Conservation (phyloP, 768 basidiomycete species). For the Suillus placidus region DNA sequence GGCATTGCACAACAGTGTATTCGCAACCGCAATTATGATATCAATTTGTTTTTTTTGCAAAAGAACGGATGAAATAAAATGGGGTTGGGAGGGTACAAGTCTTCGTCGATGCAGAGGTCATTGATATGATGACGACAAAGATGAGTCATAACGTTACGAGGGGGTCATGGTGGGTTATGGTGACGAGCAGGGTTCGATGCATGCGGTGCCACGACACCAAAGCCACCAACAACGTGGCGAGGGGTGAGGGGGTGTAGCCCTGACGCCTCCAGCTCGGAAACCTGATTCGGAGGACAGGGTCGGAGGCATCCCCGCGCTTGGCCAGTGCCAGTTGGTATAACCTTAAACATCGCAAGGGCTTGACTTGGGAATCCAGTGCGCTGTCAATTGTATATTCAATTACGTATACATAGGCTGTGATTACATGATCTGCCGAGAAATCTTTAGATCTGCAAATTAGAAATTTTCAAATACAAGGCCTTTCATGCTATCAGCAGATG, state of each 20-base stretch:
- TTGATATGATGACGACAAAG: not conserved
- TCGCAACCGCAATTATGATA: not conserved
- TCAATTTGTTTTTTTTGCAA: not conserved
- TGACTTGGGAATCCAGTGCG: not conserved
- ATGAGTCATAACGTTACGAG: not conserved
- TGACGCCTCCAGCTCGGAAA: not conserved
- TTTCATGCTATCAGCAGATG: not conserved
- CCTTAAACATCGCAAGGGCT: not conserved
- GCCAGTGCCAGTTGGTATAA: not conserved
- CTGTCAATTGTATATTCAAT: slow-evolving; percentile 1
- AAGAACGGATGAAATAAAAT: not conserved
- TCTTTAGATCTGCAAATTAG: slow-evolving; percentile 1
- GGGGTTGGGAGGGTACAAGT: not conserved
- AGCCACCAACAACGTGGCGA: not conserved
- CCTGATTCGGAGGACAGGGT: not conserved
- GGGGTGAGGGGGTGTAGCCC: not conserved
- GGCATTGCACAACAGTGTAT: not conserved
- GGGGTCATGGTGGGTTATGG: not conserved
- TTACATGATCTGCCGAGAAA: not conserved
- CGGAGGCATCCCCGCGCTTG: slow-evolving; percentile 3
- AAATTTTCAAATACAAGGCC: not conserved
- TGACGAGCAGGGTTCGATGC: not conserved
- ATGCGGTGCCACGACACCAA: not conserved
- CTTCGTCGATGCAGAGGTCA: not conserved
- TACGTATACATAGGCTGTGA: not conserved